Percentiles rank a stretch among this genome's conserved stretches.
phyloP scores from a whole-genome alignment of 1,284 basidiomycete genomes.

The Sphagnurus paluster region DNA sequence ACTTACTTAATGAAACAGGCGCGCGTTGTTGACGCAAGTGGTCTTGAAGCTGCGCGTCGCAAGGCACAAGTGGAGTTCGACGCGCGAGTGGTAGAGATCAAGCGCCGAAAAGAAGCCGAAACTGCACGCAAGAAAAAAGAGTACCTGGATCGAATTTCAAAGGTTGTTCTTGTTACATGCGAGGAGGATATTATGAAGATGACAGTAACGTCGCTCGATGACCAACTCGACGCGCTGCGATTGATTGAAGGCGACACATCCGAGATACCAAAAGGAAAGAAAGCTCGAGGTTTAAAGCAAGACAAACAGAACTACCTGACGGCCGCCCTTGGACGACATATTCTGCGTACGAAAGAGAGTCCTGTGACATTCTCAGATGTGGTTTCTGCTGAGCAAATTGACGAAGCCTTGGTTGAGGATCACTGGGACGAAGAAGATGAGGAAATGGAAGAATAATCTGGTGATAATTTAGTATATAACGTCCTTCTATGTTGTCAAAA shows the following conservation, averaged over 20 bases:
- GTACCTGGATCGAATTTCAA: not conserved
- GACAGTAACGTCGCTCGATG: not conserved
- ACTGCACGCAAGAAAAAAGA: not conserved
- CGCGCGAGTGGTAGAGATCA: not conserved
- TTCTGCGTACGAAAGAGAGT: not conserved
- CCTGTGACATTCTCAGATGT: not conserved
- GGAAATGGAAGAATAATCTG: not conserved
- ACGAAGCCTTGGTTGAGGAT: not conserved
- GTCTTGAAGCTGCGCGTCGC: not conserved
- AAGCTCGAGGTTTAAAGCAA: not conserved
- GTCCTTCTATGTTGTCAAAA: not conserved
- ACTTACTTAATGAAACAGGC: slow-evolving; percentile 7
- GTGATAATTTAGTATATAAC: not conserved
- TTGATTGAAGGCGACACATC: not conserved
- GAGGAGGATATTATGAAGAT: not conserved
- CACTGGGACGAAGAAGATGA: not conserved
- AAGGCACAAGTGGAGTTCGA: not conserved
- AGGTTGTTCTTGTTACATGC: not conserved
- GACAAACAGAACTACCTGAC: not conserved
- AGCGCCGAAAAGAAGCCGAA: not conserved
- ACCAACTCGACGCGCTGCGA: slow-evolving; percentile 2
- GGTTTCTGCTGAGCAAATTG: not conserved
- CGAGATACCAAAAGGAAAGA: slow-evolving; percentile 1
- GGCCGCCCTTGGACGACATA: not conserved
- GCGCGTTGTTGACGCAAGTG: not conserved